Evolutionary conservation across 2,329 filamentous ascomycete genomes (phyloP), one percentile per base, ranked within the genome.

Genomic region (Conoideocrella luteorostrata): DNA sequence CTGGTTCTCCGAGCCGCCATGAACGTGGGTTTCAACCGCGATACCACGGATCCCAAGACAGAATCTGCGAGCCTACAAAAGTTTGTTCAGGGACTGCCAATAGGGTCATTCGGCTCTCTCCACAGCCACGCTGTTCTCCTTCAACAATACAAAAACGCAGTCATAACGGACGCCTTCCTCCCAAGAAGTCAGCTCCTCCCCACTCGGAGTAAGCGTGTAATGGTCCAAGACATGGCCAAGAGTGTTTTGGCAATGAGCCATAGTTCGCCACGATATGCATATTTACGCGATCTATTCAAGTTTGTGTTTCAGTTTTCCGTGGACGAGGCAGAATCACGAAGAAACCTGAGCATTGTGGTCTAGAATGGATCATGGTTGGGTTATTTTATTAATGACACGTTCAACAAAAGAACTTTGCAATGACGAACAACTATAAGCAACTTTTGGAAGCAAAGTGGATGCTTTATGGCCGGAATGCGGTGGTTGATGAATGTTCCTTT

Each of bases 1-100:
- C 74, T 96, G 9, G 81, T 94, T 24, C 71, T 94, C 32, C 89
- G 89, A 59, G 88, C 90, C 1, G 90, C 89, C 20, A 82, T 91
- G 68, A 90, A 91, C 57, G 78, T 85, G 3, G 89, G 89, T 10
- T 95, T 85, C 65, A 76, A 78, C 47, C 83, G 86, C 7, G 74
- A 79, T 17, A 59, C 67, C 2, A 57, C 64, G 10, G 63, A 68
- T 7, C 66, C 69, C 24, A 71, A 65, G 51, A 63, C 63, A 39
- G 72, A 64, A 51, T 70, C 71, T 3, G 66, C 70, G 11, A 75
- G 77, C 1, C 68, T 96, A 2, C 83, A 88, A 22, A 72, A 77
- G 2, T 95, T 93, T 57, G 82, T 91, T 39, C 84, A 89, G 56
- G 72, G 77, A 10, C 71, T 95, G 4, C 84, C 86, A 0, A 73